Evolutionary conservation across 805 yeast species (phyloP).

Genomic region (Starmerella roubikii): DNA sequence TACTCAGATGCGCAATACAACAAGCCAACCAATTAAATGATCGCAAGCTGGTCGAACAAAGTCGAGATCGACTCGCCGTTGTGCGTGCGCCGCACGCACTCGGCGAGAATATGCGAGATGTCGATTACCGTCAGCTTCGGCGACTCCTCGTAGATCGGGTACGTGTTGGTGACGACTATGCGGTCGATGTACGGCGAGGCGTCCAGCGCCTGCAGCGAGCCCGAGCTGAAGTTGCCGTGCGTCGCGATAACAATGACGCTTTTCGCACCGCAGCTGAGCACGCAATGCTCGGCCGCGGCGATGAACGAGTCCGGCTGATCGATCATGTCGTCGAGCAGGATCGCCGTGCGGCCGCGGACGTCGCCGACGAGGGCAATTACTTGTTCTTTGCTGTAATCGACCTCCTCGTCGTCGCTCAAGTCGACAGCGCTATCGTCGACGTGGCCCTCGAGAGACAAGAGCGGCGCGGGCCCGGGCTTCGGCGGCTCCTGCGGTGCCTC

Average conservation of each 20-base stretch:
- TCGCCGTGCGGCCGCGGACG: conserved; percentile 81
- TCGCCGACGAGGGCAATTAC: conserved; percentile 93
- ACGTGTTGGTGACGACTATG: conserved; percentile 90
- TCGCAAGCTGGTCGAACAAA: conserved; percentile 71
- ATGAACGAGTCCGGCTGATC: conserved; percentile 89
- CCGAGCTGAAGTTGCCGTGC: conserved; percentile 86
- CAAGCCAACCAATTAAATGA: conserved; percentile 17
- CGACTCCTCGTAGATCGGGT: conserved; percentile 61
- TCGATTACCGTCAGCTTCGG: conserved; percentile 76
- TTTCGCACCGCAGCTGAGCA: conserved; percentile 92
- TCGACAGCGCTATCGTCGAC: conserved; percentile 9
- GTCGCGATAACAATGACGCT: conserved; percentile 84
- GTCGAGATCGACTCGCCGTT: conserved; percentile 95
- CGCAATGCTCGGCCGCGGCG: conserved; percentile 95
- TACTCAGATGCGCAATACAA: not conserved
- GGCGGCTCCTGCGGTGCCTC: not conserved
- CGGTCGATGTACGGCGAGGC: conserved; percentile 74
- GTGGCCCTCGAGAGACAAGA: not conserved
- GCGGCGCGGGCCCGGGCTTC: conserved; percentile 49
- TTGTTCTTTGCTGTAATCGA: conserved; percentile 60
- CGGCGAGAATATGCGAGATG: conserved; percentile 90
- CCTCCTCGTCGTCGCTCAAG: conserved; percentile 46
- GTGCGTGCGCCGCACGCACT: conserved; percentile 96
- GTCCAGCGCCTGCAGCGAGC: conserved; percentile 67
- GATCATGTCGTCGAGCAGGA: conserved; percentile 91